Conservation (phyloP, 306 rosid species). For the Neltuma alba region DNA sequence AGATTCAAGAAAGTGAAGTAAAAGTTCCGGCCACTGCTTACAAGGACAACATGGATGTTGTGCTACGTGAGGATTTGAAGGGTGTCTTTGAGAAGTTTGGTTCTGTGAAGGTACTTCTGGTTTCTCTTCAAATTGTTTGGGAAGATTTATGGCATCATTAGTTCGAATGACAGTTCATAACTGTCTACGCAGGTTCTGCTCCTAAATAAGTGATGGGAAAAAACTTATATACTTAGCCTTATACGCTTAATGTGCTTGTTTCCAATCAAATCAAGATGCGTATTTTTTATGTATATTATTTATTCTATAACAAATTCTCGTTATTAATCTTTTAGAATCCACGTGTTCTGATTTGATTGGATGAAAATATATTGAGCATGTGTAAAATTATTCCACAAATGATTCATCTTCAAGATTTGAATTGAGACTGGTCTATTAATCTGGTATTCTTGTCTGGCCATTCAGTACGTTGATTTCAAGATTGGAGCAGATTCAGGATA, state of each 20-base stretch:
- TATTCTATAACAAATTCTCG: background rate
- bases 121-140: slow-evolving; percentile 10
- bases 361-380: background rate
- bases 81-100: slow-evolving; percentile 71
- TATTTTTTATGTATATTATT: background rate
- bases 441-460: slow-evolving; percentile 8
- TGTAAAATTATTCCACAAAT: background rate
- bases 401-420: slow-evolving; percentile 6
- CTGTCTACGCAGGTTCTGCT: slow-evolving; percentile 14
- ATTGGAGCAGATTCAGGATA: slow-evolving; percentile 86
- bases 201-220: background rate
- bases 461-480: slow-evolving; percentile 80
- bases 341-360: background rate
- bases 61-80: slow-evolving; percentile 88
- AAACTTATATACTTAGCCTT: background rate
- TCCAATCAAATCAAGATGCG: background rate
- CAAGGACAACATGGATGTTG: slow-evolving; percentile 75
- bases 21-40: slow-evolving; percentile 48
- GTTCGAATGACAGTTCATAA: background rate
- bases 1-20: slow-evolving; percentile 46
- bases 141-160: background rate
- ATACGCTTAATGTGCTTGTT: background rate
- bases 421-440: slow-evolving; percentile 28
- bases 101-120: slow-evolving; percentile 63
- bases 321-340: no score